phyloP scores from a whole-genome alignment of 73 alveolate genomes.

The Symbiodinium natans region DNA sequence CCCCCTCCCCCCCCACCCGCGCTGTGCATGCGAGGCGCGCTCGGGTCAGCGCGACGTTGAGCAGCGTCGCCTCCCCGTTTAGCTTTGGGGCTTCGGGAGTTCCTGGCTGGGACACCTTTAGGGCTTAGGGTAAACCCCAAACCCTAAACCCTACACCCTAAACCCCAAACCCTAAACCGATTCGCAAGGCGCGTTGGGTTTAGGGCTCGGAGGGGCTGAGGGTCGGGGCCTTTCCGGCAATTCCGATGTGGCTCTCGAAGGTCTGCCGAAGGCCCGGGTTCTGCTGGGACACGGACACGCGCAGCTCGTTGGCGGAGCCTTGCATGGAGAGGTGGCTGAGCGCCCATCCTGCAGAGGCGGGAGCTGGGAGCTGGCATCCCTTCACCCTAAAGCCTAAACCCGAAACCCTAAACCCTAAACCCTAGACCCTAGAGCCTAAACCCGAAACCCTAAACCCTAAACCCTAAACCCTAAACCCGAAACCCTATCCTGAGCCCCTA shows the following conservation, averaged over 20 bases:
- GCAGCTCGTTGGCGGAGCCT: constrained; percentile 56
- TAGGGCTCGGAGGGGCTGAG: too few species aligned
- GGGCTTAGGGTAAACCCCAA: not conserved
- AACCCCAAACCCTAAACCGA: not conserved
- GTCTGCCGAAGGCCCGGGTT: constrained; percentile 65
- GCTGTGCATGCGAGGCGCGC: not conserved
- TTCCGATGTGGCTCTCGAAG: constrained; percentile 88
- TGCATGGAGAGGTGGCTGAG: constrained; percentile 43
- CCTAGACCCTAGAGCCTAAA: not conserved
- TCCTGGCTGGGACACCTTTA: too few species aligned
- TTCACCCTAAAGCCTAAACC: too few species aligned
- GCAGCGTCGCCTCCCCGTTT: constrained; percentile 27
- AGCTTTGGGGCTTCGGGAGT: too few species aligned
- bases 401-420: not conserved
- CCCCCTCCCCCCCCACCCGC: too few species aligned
- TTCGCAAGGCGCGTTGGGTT: not conserved
- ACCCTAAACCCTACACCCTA: not conserved
- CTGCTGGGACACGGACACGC: constrained; percentile 22
- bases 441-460: not conserved
- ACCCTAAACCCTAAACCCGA: not conserved
- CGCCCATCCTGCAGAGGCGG: constrained; percentile 25
- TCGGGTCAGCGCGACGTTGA: constrained; percentile 78
- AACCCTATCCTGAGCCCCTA: not conserved
- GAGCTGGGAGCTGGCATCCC: too few species aligned
- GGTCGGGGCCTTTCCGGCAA: constrained; percentile 76